Evolutionary conservation across 116 monocot genomes (phyloP), one percentile per base, ranked within the genome.

Genomic region (Iris pallida): DNA sequence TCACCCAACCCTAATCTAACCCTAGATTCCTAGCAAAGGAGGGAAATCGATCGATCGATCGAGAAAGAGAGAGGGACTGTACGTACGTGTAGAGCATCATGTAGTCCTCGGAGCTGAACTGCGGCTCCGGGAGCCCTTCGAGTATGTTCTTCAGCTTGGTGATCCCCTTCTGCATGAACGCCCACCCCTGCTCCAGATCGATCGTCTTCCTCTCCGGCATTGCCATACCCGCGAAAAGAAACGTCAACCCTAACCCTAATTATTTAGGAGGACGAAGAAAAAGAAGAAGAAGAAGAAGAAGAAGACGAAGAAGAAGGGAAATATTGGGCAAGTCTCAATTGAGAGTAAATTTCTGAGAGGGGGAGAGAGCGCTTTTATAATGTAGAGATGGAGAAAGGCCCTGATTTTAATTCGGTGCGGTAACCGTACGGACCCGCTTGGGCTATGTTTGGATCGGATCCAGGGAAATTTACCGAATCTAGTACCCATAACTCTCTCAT

Each of bases 31-130:
- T 42, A 30, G 41, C 17, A 44, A 9, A 45, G 44, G 8, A 45
- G 16, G 16, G 18, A 45, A 8, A 9, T 59, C 5, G 4, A 59
- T 20, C 59, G 41, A 11, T 59, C 41, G 41, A 8, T 30, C 7
- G 16, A 15, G 15, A 60, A 51, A 59, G 18, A 64, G 16, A 8
- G 41, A 69, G n/a, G 3, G 43, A 4, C 52, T 45, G 4, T 5
- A n/a, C 9, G 5, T 76, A 90, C 90, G 90, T 86, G 75, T 90
- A 90, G 30, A 90, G 83, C 78, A 81, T 83, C 75, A 90, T 90
- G 65, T 86, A 81, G 16, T 86, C 83, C 71, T 86, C 86, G 0
- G 86, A 83, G 57, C 76, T 71, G 76, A 86, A 90, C 66, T 82
- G 86, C 4, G 78, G 57, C 67, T 86, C 90, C 0, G 76, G 80